Conservation (phyloP, 495 filamentous ascomycete species). For the Neurospora sp. region DNA sequence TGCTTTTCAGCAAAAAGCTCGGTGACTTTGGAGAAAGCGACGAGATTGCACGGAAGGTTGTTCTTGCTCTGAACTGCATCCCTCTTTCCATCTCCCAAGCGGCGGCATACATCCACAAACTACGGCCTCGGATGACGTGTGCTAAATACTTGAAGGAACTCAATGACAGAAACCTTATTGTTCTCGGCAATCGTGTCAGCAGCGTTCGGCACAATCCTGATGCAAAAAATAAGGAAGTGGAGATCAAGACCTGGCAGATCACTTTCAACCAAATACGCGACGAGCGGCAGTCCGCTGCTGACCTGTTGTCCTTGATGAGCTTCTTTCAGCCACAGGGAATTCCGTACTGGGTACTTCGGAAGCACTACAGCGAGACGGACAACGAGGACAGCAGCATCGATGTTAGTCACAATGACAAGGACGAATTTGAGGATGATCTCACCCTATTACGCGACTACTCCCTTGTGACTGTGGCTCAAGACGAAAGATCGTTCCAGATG, state of each 20-base stretch:
- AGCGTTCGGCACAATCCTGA: rapidly evolving
- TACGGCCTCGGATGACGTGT: slow-evolving; percentile 1
- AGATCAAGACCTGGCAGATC: slow-evolving; percentile 17
- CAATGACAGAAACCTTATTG: not conserved
- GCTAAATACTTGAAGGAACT: not conserved
- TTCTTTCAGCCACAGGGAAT: slow-evolving; percentile 28
- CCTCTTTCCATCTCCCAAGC: slow-evolving; percentile 39
- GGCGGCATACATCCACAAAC: slow-evolving; percentile 27
- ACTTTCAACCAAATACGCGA: slow-evolving; percentile 21
- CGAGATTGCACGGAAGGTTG: slow-evolving; percentile 11
- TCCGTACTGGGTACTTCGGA: slow-evolving; percentile 10
- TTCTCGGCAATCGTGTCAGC: not conserved
- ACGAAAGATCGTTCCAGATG: not conserved
- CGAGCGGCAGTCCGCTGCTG: slow-evolving; percentile 18
- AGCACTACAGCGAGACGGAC: not conserved
- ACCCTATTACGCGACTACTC: not conserved
- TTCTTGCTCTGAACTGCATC: slow-evolving; percentile 27
- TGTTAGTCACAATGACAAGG: not conserved
- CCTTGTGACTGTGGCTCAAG: not conserved
- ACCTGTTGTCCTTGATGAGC: slow-evolving; percentile 31
- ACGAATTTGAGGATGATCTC: not conserved
- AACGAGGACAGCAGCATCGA: not conserved
- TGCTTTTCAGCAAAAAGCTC: not conserved
- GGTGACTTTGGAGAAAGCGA: not conserved
- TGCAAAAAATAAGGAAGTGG: not conserved